Evolutionary conservation across 2,329 filamentous ascomycete species (phyloP).

Genomic region (Apiospora phragmitis): DNA sequence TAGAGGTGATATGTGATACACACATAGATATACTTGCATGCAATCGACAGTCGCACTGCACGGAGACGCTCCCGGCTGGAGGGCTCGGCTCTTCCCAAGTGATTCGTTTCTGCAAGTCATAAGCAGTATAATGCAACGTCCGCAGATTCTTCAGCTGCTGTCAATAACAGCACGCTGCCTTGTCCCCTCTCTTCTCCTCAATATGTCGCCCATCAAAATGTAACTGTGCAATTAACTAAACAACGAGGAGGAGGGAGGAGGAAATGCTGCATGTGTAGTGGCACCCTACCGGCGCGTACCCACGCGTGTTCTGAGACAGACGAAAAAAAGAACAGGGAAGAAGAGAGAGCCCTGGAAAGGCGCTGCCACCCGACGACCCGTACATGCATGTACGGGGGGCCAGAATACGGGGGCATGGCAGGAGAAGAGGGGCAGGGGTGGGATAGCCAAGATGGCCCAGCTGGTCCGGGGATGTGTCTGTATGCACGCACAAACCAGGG

Average conservation of each 20-base stretch:
- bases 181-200: neutral
- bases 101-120: constrained; percentile 2
- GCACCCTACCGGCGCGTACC: neutral
- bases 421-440: neutral
- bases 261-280: neutral
- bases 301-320: neutral
- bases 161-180: neutral
- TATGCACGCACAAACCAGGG: neutral
- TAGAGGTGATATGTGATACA: neutral
- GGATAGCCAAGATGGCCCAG: neutral
- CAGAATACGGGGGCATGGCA: constrained; percentile 4
- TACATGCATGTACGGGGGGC: neutral
- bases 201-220: neutral
- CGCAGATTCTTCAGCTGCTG: neutral
- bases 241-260: neutral
- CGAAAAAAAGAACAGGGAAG: neutral
- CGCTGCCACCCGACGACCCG: neutral
- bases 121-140: constrained; percentile 8
- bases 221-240: neutral
- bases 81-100: neutral
- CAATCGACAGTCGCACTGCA: neutral
- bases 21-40: neutral
- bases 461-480: neutral
- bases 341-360: neutral
- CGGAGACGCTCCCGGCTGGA: neutral